Base-by-base conservation (phyloP, 352 stramenopile genomes). In the Ophiocytium majus region DNA sequence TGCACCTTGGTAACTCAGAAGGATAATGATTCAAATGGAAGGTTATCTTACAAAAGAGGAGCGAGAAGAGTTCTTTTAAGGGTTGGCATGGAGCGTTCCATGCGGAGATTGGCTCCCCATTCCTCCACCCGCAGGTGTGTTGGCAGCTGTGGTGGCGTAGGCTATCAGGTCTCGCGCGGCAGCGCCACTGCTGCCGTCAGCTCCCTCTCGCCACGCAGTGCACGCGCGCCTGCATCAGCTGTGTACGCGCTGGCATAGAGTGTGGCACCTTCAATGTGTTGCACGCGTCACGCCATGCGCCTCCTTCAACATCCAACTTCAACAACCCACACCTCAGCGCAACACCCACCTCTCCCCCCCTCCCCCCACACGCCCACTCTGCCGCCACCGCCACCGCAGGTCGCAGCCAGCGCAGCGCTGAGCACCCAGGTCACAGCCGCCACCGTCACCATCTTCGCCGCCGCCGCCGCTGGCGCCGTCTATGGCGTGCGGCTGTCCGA, bases 371-470 rank as follows among this genome's bases (percentile, higher is more conserved):
- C 28, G 28, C 28, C 28, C 57, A 71, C 28, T 28, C 57, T 71
- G 28, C 28, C 28, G 28, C 23, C 28, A 71, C 57, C 19, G 28
- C 23, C 19, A 23, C 23, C 28, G 28, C 23, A 71, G 28, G 28
- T 23, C 57, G 28, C 28, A 71, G 28, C 23, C 28, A 23, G 57
- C 19, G 28, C 28, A 23, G 19, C 28, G 57, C 23, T 71, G 5
- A 43, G 5, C 35, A 10, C 35, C 5, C 66, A 78, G 66, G 75
- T 81, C 28, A 36, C 75, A 57, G 75, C 75, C 5, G 75, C 75
- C n/a, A 81, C 49, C 28, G 19, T 81, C 19, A 31, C 75, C 28
- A 33, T 81, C 19, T 36, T 81, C 19, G 34, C 50, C 34, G 50
- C 34, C 50, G 32, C 32, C 31, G 50, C 50, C 32, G 31, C 19